Evolutionary conservation across 2,329 filamentous ascomycete species (phyloP), one percentile per base, ranked within the genome.

Genomic region (Fusarium udum): DNA sequence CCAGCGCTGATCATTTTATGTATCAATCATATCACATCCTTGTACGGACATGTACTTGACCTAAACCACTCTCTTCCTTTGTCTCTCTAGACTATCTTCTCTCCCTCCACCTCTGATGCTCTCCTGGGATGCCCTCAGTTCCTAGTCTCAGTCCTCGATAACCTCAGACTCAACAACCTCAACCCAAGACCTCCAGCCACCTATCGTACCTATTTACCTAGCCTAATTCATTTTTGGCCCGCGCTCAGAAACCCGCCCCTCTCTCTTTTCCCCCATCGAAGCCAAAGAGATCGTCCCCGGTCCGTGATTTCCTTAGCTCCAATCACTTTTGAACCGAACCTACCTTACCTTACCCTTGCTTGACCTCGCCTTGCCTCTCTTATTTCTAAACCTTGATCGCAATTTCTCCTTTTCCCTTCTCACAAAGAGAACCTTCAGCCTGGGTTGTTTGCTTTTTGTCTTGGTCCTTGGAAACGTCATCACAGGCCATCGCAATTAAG

Each of bases 281-380:
- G 45, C 56, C 46, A 51, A 34, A 64, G 42, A 64, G 67, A 69
- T 69, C 67, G 46, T 59, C 59, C 65, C 67, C 65, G 67, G 65
- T 64, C 59, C 66, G 66, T 64, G 58, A 67, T 69, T 55, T 42
- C 59, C 49, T 65, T 69, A 69, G 67, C 67, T 64, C 48, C 53
- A 51, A 61, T 46, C 64, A 46, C 48, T 46, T 39, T 64, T 42
- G 65, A 53, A 48, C 52, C 59, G 62, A 61, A 61, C 52, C 56
- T 52, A 66, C 45, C 24, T 46, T 46, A 26, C 24, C 43, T 45
- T 43, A 6, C 42, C 42, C 48, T 40, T 65, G 43, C 40, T 40
- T 65, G 43, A 59, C n/a, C 48, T 42, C 53, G 45, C 62, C 62
- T 67, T 67, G 62, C 45, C 32, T 67, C 45, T 67, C 39, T 66